Base-by-base conservation (phyloP, 805 yeast species). In the Sungouiozyma ichnusensis region DNA sequence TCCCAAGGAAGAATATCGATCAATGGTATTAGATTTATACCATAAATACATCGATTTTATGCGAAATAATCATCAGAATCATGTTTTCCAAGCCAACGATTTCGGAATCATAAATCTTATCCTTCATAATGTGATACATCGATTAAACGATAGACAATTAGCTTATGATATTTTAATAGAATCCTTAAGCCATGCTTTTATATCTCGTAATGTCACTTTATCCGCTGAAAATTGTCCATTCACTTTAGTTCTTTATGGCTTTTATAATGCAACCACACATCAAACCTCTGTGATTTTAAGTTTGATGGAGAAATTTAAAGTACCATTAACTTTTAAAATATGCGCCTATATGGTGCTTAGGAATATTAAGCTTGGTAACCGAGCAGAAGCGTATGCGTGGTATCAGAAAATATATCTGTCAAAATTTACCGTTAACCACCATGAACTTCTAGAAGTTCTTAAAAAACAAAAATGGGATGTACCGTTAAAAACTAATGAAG, bases 361-460 rank as follows among this genome's bases (percentile, higher is more conserved):
- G 27, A 43, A 51, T 36, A 16, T 51, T 4, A 37, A 46, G 24
- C 39, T 48, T 36, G 41, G 44, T 9, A 48, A 54, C 17, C 37
- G 38, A 11, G 47, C 47, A 2, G 52, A 48, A 14, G 63, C 65
- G 3, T 40, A 52, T 14, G 14, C 43, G 5, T 60, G 64, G 64
- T 60, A 58, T 36, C 19, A 48, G 20, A 57, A 48, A 38, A 50
- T 58, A 11, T 20, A 49, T 4, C 27, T 41, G n/a, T 54, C 52
- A 9, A 50, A 52, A 3, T 59, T 53, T 24, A 43, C 48, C 11
- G 39, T 60, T 7, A 47, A 40, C 15, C 60, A 60, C 41, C 34
- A 35, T 17, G 16, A 41, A 3, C 32, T 60, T 16, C 44, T 59
- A 14, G 37, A 50, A 33, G 40, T 45, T 5, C 46, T 53, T 2